Base-by-base conservation (phyloP, 805 yeast species). In the Cyberlindnera galapagoensis region DNA sequence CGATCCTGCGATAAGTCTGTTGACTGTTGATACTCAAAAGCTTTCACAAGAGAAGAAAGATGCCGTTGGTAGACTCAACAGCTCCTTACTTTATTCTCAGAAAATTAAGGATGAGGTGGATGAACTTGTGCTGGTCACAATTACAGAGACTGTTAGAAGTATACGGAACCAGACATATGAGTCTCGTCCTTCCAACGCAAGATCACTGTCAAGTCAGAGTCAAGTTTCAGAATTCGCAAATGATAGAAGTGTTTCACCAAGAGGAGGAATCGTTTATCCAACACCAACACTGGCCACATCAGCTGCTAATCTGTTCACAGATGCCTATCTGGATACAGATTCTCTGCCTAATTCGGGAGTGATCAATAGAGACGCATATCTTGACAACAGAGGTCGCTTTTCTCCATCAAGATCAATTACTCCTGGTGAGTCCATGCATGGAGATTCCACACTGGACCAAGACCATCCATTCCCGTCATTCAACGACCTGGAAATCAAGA, bases 71-170 rank as follows among this genome's bases (percentile, higher is more conserved):
- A 63, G 96, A 47, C 64, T 83, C 34, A 78, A 84, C 10, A 81
- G 87, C 39, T 73, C 85, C 3, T 63, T 84, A 38, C 74, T 80
- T 34, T 86, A 80, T 52, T 76, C 83, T 14, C 80, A 80, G 42
- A 79, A 76, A 46, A 76, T 87, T 30, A 81, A 84, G 33, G 72
- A 69, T 32, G 95, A 88, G 54, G 82, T 86, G 4, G 92, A 86
- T 49, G 67, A 58, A 14, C 60, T 76, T 48, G 87, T 87, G 3
- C 56, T 82, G 18, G 57, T 63, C 22, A 64, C 80, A 2, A 83
- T 88, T 4, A 60, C 67, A 16, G 75, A 76, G 21, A 80, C 92
- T 1, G 68, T 86, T 3, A 55, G 59, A 22, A 72, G 68, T 44
- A 78, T 60, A 22, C 49, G 55, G 34, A 49, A 50, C 27, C 56